These are phyloP conservation scores for Chytriomyces sp. DNA, from an alignment of 192 early-diverging fungal genomes.

Conservation along the genomic window DNA sequence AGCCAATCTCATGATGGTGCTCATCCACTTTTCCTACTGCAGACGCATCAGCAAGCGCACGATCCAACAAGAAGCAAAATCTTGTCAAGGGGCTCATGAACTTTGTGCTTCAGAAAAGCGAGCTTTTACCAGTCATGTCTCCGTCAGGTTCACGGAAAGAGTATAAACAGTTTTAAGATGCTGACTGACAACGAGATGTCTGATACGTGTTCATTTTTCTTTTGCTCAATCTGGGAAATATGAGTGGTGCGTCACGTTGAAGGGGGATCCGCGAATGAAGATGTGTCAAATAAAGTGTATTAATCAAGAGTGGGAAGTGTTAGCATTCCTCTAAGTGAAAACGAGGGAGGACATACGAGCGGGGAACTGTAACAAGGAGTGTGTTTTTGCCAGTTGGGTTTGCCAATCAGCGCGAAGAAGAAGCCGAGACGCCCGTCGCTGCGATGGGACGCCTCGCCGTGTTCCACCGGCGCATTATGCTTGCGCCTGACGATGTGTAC, in stretches of 20 bases:
- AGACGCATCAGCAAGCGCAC: not conserved
- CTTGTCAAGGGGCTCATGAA: constrained; percentile 28
- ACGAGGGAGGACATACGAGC: too few relatives aligned
- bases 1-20: not conserved
- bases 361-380: too few relatives aligned
- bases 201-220: too few relatives aligned
- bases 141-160: constrained; percentile 9
- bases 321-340: too few relatives aligned
- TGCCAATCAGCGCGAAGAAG: not conserved
- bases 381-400: too few relatives aligned
- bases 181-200: too few relatives aligned
- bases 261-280: too few relatives aligned
- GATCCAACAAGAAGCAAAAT: constrained; percentile 20
- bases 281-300: too few relatives aligned
- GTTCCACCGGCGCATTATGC: constrained; percentile 32
- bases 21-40: not conserved
- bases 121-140: constrained; percentile 10
- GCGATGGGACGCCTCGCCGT: constrained; percentile 38
- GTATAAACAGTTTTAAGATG: constrained; percentile 4
- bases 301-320: too few relatives aligned
- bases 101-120: constrained; percentile 21
- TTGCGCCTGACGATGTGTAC: constrained; percentile 44
- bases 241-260: too few relatives aligned
- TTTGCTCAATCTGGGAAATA: too few relatives aligned
- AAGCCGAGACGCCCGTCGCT: not conserved